These are phyloP conservation scores for Aspergillus tanneri DNA, from an alignment of 2,329 filamentous ascomycete genomes.

Conservation along the genomic window DNA sequence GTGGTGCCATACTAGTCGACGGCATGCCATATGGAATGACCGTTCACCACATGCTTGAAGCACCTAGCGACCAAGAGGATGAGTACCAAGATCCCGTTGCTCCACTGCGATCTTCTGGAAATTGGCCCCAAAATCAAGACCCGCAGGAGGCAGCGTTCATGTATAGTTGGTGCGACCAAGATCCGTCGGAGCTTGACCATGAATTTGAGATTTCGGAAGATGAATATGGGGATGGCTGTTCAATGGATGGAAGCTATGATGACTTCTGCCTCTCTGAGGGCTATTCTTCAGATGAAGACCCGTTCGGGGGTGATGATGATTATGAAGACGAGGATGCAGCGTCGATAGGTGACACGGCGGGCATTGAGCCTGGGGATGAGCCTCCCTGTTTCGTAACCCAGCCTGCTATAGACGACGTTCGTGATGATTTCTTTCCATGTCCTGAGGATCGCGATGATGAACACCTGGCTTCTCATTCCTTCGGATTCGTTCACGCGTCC, in stretches of 20 bases:
- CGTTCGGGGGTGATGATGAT: slow-evolving; percentile 46
- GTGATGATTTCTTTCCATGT: slow-evolving; percentile 78
- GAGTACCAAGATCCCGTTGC: slow-evolving; percentile 36
- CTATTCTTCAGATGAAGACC: slow-evolving; percentile 55
- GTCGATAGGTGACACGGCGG: slow-evolving; percentile 71
- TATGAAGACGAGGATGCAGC: slow-evolving; percentile 57
- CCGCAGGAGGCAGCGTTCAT: slow-evolving; percentile 33
- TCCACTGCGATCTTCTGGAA: slow-evolving; percentile 49
- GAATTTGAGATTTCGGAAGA: slow-evolving; percentile 56
- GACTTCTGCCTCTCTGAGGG: slow-evolving; percentile 49
- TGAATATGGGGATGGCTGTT: slow-evolving; percentile 47
- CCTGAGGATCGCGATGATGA: slow-evolving; percentile 75
- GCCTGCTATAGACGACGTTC: slow-evolving; percentile 83
- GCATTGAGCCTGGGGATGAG: slow-evolving; percentile 71
- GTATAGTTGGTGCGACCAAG: slow-evolving; percentile 41
- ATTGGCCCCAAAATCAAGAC: slow-evolving; percentile 28
- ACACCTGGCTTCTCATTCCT: slow-evolving; percentile 73
- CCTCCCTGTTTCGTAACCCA: slow-evolving; percentile 83
- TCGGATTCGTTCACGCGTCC: slow-evolving; percentile 84
- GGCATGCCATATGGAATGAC: slow-evolving; percentile 88
- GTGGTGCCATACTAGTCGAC: slow-evolving; percentile 82
- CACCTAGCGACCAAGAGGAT: slow-evolving; percentile 56
- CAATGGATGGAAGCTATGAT: slow-evolving; percentile 38
- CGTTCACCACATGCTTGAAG: slow-evolving; percentile 91
- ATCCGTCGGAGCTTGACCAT: slow-evolving; percentile 38